Evolutionary conservation across 257 asterid species (phyloP), one percentile per base, ranked within the genome.

Genomic region (Solanum commersonii): DNA sequence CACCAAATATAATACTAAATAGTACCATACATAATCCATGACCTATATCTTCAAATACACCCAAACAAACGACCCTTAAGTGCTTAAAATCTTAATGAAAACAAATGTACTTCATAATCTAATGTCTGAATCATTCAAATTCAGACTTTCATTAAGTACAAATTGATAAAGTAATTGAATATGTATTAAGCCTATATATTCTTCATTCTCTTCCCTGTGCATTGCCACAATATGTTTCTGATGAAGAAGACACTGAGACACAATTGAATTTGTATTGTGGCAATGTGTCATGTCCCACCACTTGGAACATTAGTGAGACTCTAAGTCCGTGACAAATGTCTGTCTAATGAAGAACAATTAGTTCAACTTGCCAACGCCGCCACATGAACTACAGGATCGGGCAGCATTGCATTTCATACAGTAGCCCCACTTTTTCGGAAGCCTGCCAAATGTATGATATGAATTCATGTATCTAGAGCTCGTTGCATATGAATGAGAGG

Each of bases 351-450:
- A 60, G 1, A 60, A 81, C 29, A 10, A 27, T 29, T 83, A 89
- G 93, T 90, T 92, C 72, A 94, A 91, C 90, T 92, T 94, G 88
- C 99, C 99, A 42, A 90, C 91, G 67, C 99, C 99, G 49, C 92
- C 96, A 78, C 99, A 97, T 27, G 92, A 91, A 56, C 86, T 90
- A 59, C 99, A 97, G 29, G 98, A 94, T 29, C 99, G 94, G 37
- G 94, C 86, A 29, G 98, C 94, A 1, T 98, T 93, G 92, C 99
- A 96, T 91, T 95, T 97, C 46, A 94, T 92, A 91, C 99, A 97
- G 92, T 97, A 97, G 93, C 99, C 94, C 99, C 98, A 97, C 88
- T 96, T 96, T 91, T 94, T 96, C 0, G 98, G 98, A 86, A 95
- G 98, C 94, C 98, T 96, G 94, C 89, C 34, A 46, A 87, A 83